These are phyloP conservation scores for Schrenkiella parvula DNA, from an alignment of 345 rosid species.

Conservation along the genomic window DNA sequence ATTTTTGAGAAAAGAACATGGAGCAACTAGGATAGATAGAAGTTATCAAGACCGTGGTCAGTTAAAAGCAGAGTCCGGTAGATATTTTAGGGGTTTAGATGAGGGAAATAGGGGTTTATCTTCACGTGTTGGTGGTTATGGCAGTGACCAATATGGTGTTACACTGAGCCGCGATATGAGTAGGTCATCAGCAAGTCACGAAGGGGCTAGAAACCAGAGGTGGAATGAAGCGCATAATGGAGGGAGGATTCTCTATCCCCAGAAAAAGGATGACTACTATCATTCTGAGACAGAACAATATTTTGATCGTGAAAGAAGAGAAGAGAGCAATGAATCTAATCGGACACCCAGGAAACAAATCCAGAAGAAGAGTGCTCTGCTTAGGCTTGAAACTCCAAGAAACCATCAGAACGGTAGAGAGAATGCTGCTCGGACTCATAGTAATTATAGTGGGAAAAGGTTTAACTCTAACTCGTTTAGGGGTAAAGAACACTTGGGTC, in stretches of 20 bases:
- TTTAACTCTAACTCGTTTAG: constrained; percentile 40
- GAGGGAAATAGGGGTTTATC: constrained; percentile 27
- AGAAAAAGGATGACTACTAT: constrained; percentile 39
- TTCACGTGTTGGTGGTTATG: constrained; percentile 34
- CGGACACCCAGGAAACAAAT: constrained; percentile 53
- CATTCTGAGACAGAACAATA: constrained; percentile 40
- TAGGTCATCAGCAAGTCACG: constrained; percentile 30
- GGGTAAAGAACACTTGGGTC: constrained; percentile 44
- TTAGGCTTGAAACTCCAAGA: constrained; percentile 65
- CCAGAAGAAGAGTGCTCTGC: constrained; percentile 82
- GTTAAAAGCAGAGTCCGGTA: constrained; percentile 35
- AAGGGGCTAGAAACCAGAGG: constrained; percentile 38
- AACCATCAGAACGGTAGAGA: constrained; percentile 48
- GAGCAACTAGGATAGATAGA: constrained; percentile 26
- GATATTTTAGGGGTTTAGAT: constrained; percentile 43
- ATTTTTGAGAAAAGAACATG: constrained; percentile 38
- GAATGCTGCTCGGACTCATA: constrained; percentile 37
- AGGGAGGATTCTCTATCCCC: constrained; percentile 31
- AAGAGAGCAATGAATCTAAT: constrained; percentile 41
- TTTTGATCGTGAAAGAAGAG: constrained; percentile 49
- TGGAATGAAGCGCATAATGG: constrained; percentile 31
- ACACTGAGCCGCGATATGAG: constrained; percentile 21
- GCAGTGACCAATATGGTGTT: constrained; percentile 29
- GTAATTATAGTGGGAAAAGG: constrained; percentile 36
- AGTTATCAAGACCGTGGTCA: constrained; percentile 32